Conservation (phyloP, 2,329 filamentous ascomycete species). For the Ustilaginoidea virens region DNA sequence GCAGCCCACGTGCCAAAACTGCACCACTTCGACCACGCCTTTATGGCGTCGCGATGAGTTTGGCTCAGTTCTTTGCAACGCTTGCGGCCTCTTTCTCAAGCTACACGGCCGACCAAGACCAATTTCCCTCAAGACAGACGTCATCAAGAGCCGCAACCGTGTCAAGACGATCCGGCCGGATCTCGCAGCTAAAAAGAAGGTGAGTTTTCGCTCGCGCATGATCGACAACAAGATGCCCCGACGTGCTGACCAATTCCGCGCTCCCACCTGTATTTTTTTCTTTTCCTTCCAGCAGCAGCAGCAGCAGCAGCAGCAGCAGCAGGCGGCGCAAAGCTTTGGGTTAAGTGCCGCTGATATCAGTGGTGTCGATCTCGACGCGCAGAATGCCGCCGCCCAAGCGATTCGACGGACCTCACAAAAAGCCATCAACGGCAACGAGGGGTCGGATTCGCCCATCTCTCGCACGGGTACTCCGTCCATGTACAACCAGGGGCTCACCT, state of each 20-base stretch:
- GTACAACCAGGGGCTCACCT: conserved; percentile 57
- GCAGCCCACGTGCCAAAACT: conserved; percentile 96
- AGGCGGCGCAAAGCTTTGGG: conserved; percentile 24
- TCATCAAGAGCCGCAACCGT: conserved; percentile 97
- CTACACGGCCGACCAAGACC: conserved; percentile 84
- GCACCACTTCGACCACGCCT: conserved; percentile 85
- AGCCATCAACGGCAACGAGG: conserved; percentile 57
- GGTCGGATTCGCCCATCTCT: conserved; percentile 63
- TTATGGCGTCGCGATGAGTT: conserved; percentile 95
- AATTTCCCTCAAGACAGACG: conserved; percentile 95
- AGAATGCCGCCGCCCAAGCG: conserved; percentile 34
- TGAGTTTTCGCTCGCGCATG: conserved; percentile 21
- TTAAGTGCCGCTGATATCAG: conserved; percentile 31
- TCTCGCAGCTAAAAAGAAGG: conserved; percentile 72
- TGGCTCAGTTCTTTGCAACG: conserved; percentile 93
- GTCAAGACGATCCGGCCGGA: conserved; percentile 78
- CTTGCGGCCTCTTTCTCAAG: conserved; percentile 94
- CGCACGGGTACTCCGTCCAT: conserved; percentile 65
- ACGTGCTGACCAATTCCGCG: no score
- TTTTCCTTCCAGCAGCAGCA: no score
- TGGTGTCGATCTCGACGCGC: conserved; percentile 39
- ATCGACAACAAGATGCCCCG: no score
- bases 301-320: conserved; percentile 16
- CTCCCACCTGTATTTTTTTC: no score
- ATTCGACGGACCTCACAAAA: conserved; percentile 53